Base-by-base conservation (phyloP, 192 early-diverging fungal genomes). In the Coemansia sp. region DNA sequence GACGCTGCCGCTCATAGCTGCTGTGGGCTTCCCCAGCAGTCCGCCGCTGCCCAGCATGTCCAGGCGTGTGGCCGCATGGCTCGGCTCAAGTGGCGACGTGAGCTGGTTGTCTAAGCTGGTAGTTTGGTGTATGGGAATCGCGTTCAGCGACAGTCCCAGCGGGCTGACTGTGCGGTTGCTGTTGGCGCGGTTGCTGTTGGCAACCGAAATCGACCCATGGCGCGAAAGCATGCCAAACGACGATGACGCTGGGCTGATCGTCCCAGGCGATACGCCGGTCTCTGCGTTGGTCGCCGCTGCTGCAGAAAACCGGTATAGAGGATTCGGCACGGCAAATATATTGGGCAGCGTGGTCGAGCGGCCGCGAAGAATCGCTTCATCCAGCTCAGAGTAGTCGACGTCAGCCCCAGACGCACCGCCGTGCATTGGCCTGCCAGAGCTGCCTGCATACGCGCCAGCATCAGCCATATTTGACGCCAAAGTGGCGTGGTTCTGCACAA, bases 261-360 rank as follows among this genome's bases (percentile, higher is more conserved):
- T 64, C 12, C 63, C 66, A 14, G 70, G 55, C 37, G 67, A 15
- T 0, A 51, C 41, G 1, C 64, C 22, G 23, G 56, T 35, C 19
- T 73, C 76, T 7, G 39, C 17, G 53, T 48, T 29, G 5, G 66
- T 11, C 14, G 58, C 49, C 7, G 64, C 12, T 8, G 58, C 49
- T 7, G 64, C 8, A n/a, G 77, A 51, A 25, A 67, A 68, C 53
- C 72, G 77, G 59, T 70, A 64, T 3, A 62, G 41, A 14, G 77
- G 58, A 23, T 71, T 74, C 5, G 67, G 68, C 17, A 56, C 59
- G 23, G 71, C 53, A 27, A 80, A 74, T 29, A 80, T 80, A 38
- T 80, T 71, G 15, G 77, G 68, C 25, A 80, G 62, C 1, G 77
- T 80, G 32, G 77, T 80, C 10, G 77, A 80, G 53, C 77, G 71